phyloP scores from a whole-genome alignment of 306 rosid genomes.

The Cucumis hystrix region DNA sequence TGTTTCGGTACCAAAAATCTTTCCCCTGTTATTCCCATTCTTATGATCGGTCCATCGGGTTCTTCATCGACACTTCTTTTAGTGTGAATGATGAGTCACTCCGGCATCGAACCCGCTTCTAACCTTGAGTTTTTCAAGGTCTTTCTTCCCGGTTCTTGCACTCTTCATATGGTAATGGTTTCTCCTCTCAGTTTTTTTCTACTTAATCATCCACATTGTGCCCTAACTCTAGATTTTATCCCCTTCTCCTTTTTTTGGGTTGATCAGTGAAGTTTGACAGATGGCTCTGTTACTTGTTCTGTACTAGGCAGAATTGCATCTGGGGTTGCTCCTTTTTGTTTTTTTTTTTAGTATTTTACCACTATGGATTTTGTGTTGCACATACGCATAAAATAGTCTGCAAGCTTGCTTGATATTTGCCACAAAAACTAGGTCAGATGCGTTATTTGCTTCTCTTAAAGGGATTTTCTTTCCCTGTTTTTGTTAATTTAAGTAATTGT shows the following conservation, averaged over 20 bases:
- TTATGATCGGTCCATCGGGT: background rate
- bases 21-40: background rate
- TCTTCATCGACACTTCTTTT: background rate
- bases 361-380: background rate
- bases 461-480: background rate
- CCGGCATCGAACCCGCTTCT: background rate
- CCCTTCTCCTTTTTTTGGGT: background rate
- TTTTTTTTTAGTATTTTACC: background rate
- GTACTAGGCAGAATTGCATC: background rate
- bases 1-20: background rate
- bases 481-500: background rate
- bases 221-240: background rate
- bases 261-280: background rate
- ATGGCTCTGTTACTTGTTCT: background rate
- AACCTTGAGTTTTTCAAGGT: conserved; percentile 7
- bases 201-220: background rate
- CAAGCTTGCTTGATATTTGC: background rate
- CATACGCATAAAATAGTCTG: background rate
- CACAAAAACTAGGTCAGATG: background rate
- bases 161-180: conserved; percentile 8
- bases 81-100: background rate
- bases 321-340: background rate
- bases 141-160: conserved; percentile 1
- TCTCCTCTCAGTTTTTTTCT: background rate
- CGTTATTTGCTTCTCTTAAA: background rate